Evolutionary conservation across 345 rosid species (phyloP), one percentile per base, ranked within the genome.

Genomic region (Eucalyptus victrix): DNA sequence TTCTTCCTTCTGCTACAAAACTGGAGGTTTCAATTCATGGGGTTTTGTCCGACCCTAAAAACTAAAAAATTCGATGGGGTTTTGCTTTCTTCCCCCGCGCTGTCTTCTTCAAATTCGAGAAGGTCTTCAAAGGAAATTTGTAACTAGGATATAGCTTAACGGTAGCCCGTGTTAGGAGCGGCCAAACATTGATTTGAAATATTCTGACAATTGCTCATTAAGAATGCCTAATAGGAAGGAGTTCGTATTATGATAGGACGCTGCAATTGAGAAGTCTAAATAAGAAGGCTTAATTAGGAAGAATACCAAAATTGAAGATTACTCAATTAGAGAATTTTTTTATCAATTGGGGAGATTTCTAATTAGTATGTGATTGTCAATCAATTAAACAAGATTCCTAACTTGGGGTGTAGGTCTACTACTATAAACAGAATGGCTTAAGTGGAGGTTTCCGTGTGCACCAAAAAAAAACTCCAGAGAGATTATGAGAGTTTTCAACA

Each of bases 401-500:
- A 26, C 67, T 60, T 60, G 67, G n/a, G 67, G 16, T 60, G 16
- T 26, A 26, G 67, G 32, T 60, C 8, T 26, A 12, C 32, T 28
- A 26, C 67, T 60, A 60, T 60, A 60, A 5, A 12, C 2, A 60
- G 0, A 26, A 60, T 0, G 67, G 67, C 67, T 26, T 26, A 26
- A 28, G 32, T 60, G 67, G 67, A 12, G 67, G 16, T 60, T 58
- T 60, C 8, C 3, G 3, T 2, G 4, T 60, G 67, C 67, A 60
- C 15, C 1, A 5, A 12, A 11, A 58, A 56, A 45, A 45, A 45
- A 26, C 67, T 60, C 15, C 1, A 2, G 2, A 60, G 32, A 26
- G 32, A 60, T 60, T 28, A 12, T 16, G 1, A 26, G 15, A 60
- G 1, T 60, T 28, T 60, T 0, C 4, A 60, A 60, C 2, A 3